Conservation (phyloP, 2,329 filamentous ascomycete species). For the Xylaria digitata region DNA sequence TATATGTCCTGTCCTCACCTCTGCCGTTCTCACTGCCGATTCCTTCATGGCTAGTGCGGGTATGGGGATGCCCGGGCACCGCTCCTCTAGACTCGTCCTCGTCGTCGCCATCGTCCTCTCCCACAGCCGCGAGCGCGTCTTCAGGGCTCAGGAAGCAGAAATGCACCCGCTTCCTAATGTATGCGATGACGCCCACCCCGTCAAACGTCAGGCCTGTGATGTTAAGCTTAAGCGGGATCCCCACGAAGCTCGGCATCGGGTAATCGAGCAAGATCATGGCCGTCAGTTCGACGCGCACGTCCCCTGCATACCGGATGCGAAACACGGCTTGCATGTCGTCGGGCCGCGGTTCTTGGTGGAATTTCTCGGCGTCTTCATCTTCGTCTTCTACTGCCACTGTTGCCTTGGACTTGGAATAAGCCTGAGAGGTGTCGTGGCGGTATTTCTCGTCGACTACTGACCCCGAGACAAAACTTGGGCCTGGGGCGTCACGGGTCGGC, state of each 20-base stretch:
- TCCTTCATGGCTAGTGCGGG: slow-evolving; percentile 20
- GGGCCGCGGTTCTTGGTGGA: slow-evolving; percentile 76
- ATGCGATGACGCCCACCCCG: slow-evolving; percentile 89
- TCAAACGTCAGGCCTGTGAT: slow-evolving; percentile 97
- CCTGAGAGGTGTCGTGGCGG: slow-evolving; percentile 20
- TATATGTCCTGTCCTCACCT: slow-evolving; percentile 21
- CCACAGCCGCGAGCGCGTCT: slow-evolving; percentile 81
- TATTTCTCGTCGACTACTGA: slow-evolving; percentile 41
- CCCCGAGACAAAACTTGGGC: slow-evolving; percentile 18
- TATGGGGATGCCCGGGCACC: slow-evolving; percentile 38
- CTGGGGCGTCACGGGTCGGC: slow-evolving; percentile 63
- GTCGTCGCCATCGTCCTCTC: slow-evolving; percentile 56
- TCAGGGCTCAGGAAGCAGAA: slow-evolving; percentile 96
- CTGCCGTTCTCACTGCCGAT: slow-evolving; percentile 37
- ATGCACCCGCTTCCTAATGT: slow-evolving; percentile 88
- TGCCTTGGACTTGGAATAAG: slow-evolving; percentile 16
- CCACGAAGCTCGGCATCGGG: slow-evolving; percentile 97
- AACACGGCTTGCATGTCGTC: slow-evolving; percentile 95
- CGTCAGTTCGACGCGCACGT: slow-evolving; percentile 87
- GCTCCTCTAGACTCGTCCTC: slow-evolving; percentile 12
- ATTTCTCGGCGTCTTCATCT: slow-evolving; percentile 52
- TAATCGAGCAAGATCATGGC: slow-evolving; percentile 97
- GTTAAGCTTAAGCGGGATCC: slow-evolving; percentile 91
- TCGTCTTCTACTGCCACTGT: slow-evolving; percentile 29
- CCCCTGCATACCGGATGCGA: slow-evolving; percentile 87